Conservation (phyloP, 1,284 basidiomycete genomes). For the Irpex sp. region DNA sequence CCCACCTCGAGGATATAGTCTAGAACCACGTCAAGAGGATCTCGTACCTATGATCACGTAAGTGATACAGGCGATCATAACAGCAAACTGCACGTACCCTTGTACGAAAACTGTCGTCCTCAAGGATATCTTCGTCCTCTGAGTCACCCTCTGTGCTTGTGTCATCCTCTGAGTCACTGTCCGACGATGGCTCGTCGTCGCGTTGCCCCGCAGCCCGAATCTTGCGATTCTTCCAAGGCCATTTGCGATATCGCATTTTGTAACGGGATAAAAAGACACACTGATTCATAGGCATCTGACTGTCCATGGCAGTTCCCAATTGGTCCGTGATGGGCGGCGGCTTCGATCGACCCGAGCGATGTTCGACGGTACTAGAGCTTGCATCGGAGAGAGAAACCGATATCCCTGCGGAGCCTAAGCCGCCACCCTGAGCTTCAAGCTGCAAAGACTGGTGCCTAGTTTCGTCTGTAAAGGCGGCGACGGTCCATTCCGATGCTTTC, state of each 20-base stretch:
- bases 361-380: not conserved
- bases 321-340: not conserved
- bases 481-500: constrained; percentile 12
- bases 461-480: constrained; percentile 11
- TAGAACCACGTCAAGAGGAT: not conserved
- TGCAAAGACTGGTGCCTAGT: constrained; percentile 2
- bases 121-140: not conserved
- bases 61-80: not conserved
- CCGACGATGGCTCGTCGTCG: not conserved
- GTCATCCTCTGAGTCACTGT: not conserved
- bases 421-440: not conserved
- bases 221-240: not conserved
- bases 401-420: not conserved
- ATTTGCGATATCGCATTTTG: constrained; percentile 5
- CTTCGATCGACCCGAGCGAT: constrained; percentile 5
- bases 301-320: not conserved
- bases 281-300: not conserved
- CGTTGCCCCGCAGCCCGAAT: not conserved
- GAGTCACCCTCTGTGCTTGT: not conserved
- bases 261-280: constrained; percentile 13
- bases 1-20: not conserved
- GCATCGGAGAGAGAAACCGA: not conserved
- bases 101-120: not conserved
- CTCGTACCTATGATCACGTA: not conserved
- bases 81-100: not conserved